Evolutionary conservation across 2,329 filamentous ascomycete genomes (phyloP), one percentile per base, ranked within the genome.

Genomic region (Leptographium lundbergii): DNA sequence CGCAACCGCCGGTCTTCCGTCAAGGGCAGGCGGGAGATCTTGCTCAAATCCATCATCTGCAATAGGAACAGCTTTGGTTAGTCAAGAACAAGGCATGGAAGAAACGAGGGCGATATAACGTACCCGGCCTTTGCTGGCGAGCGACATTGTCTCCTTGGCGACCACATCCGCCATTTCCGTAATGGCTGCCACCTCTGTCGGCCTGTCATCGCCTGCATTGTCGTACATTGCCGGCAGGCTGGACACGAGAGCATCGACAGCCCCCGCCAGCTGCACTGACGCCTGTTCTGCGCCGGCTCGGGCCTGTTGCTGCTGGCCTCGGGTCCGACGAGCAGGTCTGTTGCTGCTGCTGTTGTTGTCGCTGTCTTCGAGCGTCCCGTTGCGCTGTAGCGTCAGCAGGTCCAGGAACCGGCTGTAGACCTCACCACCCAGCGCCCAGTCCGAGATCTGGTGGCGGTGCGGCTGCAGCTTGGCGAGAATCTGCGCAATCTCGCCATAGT

Each of bases 101-200:
- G 4, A 10, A 19, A 32, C 51, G 22, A 54, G 2, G 36, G 11
- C 13, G 10, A 14, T 17, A 14, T 55, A 13, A 72, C 79, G 69
- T 71, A 85, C 83, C 70, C 81, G 76, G 64, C 80, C 81, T 66
- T 79, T 77, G 67, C 80, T 80, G 55, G 73, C 72, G 62, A 74
- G 65, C 60, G 77, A 77, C 58, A 84, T 74, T 61, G 87, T 81
- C 68, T 84, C 80, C 62, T 81, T 80, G 11, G 87, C 88, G 61
- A 92, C 82, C 53, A 85, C 78, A 57, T 83, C 82, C 54, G 86
- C 87, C 80, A 96, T 95, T 67, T 95, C 90, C 63, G 86, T 85
- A 58, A 92, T 79, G 0, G 90, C 89, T 50, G 91, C 89, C 57
- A 82, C 75, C 67, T 88, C 80, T 62, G 84, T 70, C 6, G 70